Base-by-base conservation (phyloP, 2,329 filamentous ascomycete genomes). In the Fusarium chaquense region DNA sequence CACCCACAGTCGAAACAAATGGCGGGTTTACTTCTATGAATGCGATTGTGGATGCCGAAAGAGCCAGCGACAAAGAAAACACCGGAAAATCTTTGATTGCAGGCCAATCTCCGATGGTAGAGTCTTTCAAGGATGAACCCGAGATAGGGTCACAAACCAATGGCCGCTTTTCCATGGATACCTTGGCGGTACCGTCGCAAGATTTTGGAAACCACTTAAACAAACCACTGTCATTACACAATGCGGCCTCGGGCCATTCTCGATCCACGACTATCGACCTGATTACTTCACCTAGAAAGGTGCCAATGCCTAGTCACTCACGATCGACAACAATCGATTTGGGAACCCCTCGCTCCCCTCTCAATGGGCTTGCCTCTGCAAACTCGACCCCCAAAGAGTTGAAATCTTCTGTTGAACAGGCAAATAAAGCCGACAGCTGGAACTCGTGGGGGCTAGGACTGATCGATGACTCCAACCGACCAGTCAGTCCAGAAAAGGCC, bases 1-100 rank as follows among this genome's bases (percentile, higher is more conserved):
- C 78, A 6, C 76, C 79, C 4, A 67, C 75, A 3, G 57, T 33
- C 3, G 57, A 60, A 40, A 55, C 64, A 36, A 71, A 74, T 6
- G 68, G 70, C 8, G 44, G 53, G 0, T 69, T 73, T 41, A 24
- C 62, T n/a, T 74, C 70, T 15, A 44, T 75, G 46, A 58, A 72
- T 13, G 69, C 58, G 20, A 56, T 69, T 50, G 41, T 69, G 4
- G 64, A 53, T 30, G 28, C 35, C 3, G 30, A 47, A 6, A 11
- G 41, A 3, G 44, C 26, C 16, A n/a, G 33, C 11, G 70, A 49
- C 32, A 60, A 56, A 26, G 55, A 43, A 9, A 26, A 52, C 24
- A 26, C 32, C 5, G 38, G 45, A 18, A 70, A 69, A n/a, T 60
- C 67, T 20, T 61, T 58, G 28, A 62, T 54, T 8, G 32, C 58